Base-by-base conservation (phyloP, 768 basidiomycete species). In the Rhodotorula babjevae region DNA sequence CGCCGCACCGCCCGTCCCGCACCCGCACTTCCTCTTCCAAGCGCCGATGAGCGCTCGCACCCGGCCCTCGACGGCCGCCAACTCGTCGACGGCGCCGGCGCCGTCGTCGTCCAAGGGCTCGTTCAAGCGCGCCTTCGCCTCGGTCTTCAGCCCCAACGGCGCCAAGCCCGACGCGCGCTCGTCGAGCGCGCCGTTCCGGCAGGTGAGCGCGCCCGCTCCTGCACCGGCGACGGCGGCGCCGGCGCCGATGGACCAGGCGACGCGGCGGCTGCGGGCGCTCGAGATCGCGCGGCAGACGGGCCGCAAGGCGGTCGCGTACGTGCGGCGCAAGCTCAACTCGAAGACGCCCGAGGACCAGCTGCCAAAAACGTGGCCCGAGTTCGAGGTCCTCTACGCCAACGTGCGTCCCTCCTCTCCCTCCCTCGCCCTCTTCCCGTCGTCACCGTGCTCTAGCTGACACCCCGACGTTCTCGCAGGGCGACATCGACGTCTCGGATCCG, bases 311-410 rank as follows among this genome's bases (percentile, higher is more conserved):
- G 27, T 68, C 5, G 52, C 25, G 14, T 72, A 65, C 59, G 63
- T 72, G 42, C 64, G 61, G 50, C n/a, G 62, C 6, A 74, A 70
- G 62, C 50, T 77, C 21, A 73, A 63, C 59, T 70, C 68, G 23
- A 73, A 69, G 62, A 68, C 74, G 15, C 71, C 73, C 36, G 56
- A 46, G 40, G 71, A 77, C n/a, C 47, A 73, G 53, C 53, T 73
- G n/a, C 76, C 76, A 0, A 53, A 64, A 33, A 75, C 68, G 4
- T 77, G 76, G 76, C 63, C 44, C 12, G 76, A 75, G 29, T 77
- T 65, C 44, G 29, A 49, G 15, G 44, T 58, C 33, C 65, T 66
- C 4, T 77, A 77, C 62, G 72, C 63, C 14, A 72, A 63, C 31
- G 75, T 73, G 59, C 31, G 71, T 69, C n/a, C 12, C 44, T 18